Evolutionary conservation across 2,329 filamentous ascomycete species (phyloP), one percentile per base, ranked within the genome.

Genomic region (Nemania serpens): DNA sequence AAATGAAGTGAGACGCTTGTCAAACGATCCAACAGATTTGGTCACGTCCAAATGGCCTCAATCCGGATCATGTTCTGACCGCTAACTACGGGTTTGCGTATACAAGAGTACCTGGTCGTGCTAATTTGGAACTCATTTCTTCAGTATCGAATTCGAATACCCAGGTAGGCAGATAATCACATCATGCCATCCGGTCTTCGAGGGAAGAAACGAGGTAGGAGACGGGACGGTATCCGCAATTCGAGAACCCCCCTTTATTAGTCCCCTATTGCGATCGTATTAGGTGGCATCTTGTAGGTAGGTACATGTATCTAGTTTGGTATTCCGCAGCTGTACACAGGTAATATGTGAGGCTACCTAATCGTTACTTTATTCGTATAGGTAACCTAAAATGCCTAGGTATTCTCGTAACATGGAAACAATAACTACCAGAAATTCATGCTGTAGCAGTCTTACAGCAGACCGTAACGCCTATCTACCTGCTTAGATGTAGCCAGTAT

Each of bases 1-100:
- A 59, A 63, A 59, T 61, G 54, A 65, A 54, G 58, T 65, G 60
- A 65, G 63, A 65, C 61, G 62, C 49, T 64, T 59, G 55, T 55
- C 49, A 58, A 63, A 60, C 53, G 33, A 45, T 36, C 15, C 15
- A 55, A 55, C 33, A 50, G 47, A 50, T 29, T 61, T 53, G 37
- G 45, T 13, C 54, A 6, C 43, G 45, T 39, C 41, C 45, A 61
- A 41, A 33, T 22, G 37, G 37, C 29, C 45, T 50, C 43, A 22
- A 29, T 52, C 25, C 37, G 47, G 34, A 17, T 29, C 33, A 29
- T 55, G 22, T 36, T 42, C 55, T 55, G 49, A 58, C 54, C 54
- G 54, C 58, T 58, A 39, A 45, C 39, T 33, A 34, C 33, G 33
- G 36, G 50, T 37, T 58, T 61, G 49, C 49, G 29, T 54, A 45